Conservation (phyloP, 2,329 filamentous ascomycete species). For the Madurella mycetomatis region DNA sequence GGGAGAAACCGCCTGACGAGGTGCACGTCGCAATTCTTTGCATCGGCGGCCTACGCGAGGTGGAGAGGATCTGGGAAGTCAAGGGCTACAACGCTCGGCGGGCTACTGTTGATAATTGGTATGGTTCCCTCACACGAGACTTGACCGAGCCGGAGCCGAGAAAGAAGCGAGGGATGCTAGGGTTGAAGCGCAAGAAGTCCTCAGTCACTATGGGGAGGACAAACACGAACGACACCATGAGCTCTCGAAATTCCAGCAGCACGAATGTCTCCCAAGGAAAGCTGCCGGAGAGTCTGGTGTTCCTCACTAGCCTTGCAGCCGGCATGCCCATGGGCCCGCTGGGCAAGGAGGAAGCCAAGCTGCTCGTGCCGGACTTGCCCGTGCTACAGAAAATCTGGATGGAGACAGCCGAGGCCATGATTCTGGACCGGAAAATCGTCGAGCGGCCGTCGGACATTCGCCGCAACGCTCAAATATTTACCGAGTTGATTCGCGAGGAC, state of each 20-base stretch:
- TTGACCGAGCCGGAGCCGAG: conserved; percentile 42
- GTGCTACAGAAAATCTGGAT: conserved; percentile 58
- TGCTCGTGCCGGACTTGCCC: conserved; percentile 52
- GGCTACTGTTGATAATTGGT: conserved; percentile 57
- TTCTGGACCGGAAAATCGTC: conserved; percentile 57
- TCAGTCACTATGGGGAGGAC: conserved; percentile 34
- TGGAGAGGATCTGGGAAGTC: conserved; percentile 61
- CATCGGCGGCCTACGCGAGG: conserved; percentile 58
- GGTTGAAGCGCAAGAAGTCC: conserved; percentile 56
- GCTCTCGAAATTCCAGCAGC: conserved; percentile 11
- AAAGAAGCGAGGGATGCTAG: conserved; percentile 48
- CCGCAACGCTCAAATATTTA: conserved; percentile 57
- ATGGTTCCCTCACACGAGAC: conserved; percentile 47
- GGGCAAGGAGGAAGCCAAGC: conserved; percentile 45
- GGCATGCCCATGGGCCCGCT: conserved; percentile 60
- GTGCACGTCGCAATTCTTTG: conserved; percentile 57
- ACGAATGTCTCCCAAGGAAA: conserved; percentile 27
- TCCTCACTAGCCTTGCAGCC: conserved; percentile 54
- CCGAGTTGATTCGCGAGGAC: conserved; percentile 61
- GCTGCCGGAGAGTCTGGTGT: conserved; percentile 42
- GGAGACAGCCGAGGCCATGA: conserved; percentile 58
- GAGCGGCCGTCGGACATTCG: conserved; percentile 56
- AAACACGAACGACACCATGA: conserved; percentile 15
- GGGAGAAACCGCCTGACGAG: conserved; percentile 59
- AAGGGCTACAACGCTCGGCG: conserved; percentile 60